Evolutionary conservation across 2,329 filamentous ascomycete species (phyloP), one percentile per base, ranked within the genome.

Genomic region (Didymella sp.): DNA sequence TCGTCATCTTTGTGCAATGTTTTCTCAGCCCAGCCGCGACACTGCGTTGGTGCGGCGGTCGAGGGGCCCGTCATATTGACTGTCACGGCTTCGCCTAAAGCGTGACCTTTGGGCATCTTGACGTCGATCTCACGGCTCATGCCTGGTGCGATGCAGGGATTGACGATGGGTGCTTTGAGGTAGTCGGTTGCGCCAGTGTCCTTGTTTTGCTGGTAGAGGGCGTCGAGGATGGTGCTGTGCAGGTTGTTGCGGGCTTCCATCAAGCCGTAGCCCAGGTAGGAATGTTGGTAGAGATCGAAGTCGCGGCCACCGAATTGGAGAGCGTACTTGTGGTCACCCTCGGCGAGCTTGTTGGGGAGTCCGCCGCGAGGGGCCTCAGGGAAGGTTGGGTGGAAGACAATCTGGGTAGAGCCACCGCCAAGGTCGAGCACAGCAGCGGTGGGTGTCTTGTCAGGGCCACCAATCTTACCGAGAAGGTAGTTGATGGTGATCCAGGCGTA

Each of bases 401-500:
- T 97, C 80, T 99, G 95, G 13, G 96, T 99, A 21, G 93, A 97
- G 51, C 95, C 95, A 70, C 95, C 95, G 62, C 95, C 95, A 45
- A 99, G 89, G 74, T 99, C 95, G 72, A 99, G 96, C 57, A 97
- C 87, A 47, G 95, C 95, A 37, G 95, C 96, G 1, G 95, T 98
- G 47, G 92, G 90, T 61, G 86, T 92, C 76, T 93, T 87, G 74
- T 97, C 94, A 2, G 92, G 91, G 11, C 91, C 90, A 58, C 95
- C 95, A 77, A 99, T 98, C 81, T 98, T 98, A 71, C 94, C 94
- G 22, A 99, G 87, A 37, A 99, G 89, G 78, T 99, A 99, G 83
- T 99, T 99, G 65, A 92, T 95, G 6, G 95, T 99, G 76, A 99
- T 96, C 95, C 95, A 99, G 50, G 95, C 96, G 74, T 96, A 99